A percentile compares a stretch with the other conserved stretches of the same genome.
phyloP scores from a whole-genome alignment of 192 early-diverging fungal species.

The Coemansia brasiliensis region DNA sequence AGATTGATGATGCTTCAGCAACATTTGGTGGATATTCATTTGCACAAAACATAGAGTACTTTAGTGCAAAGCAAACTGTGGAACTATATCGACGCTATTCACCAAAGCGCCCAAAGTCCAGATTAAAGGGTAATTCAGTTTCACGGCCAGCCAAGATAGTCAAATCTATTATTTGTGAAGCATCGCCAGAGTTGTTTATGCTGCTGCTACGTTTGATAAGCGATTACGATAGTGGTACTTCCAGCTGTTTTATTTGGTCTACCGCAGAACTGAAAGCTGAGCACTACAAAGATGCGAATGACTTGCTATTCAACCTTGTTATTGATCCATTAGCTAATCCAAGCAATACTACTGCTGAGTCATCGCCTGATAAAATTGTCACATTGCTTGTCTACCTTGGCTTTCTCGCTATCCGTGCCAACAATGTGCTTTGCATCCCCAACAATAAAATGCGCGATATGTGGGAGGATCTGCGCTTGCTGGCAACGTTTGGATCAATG shows the following conservation, averaged over 20 bases:
- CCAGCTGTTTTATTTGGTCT: neutral
- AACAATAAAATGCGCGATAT: neutral
- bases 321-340: neutral
- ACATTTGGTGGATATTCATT: too few relatives aligned
- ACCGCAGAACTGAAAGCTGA: neutral
- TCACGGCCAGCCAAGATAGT: neutral
- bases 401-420: neutral
- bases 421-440: neutral
- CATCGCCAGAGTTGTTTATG: neutral
- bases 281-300: too few relatives aligned
- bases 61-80: neutral
- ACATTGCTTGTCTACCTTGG: neutral
- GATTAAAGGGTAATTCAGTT: neutral
- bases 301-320: neutral
- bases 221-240: neutral
- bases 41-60: neutral
- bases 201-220: neutral
- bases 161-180: neutral
- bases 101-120: neutral
- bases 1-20: too few relatives aligned
- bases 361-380: neutral
- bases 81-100: too few relatives aligned
- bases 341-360: too few relatives aligned
- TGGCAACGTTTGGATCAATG: slow-evolving; percentile 3
- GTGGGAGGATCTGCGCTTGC: slow-evolving; percentile 6